Base-by-base conservation (phyloP, 75 land plant species). In the Isoetes taiwanensis region DNA sequence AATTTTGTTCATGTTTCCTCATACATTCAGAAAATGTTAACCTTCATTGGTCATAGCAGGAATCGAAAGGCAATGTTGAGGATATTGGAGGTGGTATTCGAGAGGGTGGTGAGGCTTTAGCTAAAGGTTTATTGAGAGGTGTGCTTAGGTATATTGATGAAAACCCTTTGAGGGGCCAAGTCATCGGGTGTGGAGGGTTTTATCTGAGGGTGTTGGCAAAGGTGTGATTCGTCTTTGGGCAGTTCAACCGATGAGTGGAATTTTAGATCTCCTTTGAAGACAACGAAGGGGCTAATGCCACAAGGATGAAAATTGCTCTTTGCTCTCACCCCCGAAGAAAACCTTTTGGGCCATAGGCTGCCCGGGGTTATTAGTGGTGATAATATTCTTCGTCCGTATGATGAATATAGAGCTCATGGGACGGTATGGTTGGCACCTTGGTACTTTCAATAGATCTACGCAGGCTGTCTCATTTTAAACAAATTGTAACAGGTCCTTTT, bases 251-350 rank as follows among this genome's bases (percentile, higher is more conserved):
- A 77, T 94, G 42, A 94, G 99, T 72, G 99, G 99, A 8, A 90
- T 88, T 29, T 62, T 94, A 54, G 99, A 94, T 67, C 82, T 94
- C 21, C 70, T 94, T 34, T 94, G 14, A 94, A 88, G 70, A 88
- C 99, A 52, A 94, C 99, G 99, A 94, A 80, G 99, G 99, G 42
- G 99, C 99, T 12, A 94, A 94, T 78, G 99, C 99, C 20, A 69
- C 81, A 67, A 75, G 81, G 70, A 84, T 83, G 84, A 94, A 88
- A 73, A 80, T 94, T 39, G 70, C 78, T 58, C 72, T n/a, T 96
- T 40, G 96, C 82, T 27, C 80, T 94, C 57, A 69, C 83, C 37
- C 83, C 89, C 14, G 99, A 94, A 57, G 96, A 85, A 41, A 86
- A 81, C 59, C 75, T 80, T 11, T 78, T 83, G 26, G 78, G 99